phyloP scores from a whole-genome alignment of 78 protist genomes.

The Dictyostelium discoideum region dicty_2.7 NC_007088.5:7772001-7772500 shows the following conservation, averaged over 20 bases:
- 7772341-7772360: slow-evolving; percentile 44
- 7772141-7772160: background rate
- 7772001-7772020: background rate
- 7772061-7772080: background rate
- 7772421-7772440: background rate
- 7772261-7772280: background rate
- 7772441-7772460: background rate
- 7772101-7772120: slow-evolving; percentile 53
- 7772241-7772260: slow-evolving; percentile 22
- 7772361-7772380: slow-evolving; percentile 9
- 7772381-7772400: slow-evolving; percentile 45
- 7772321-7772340: background rate
- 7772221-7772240: background rate
- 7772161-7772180: background rate
- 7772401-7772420: slow-evolving; percentile 17
- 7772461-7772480: background rate
- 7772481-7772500: slow-evolving; percentile 39
- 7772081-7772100: background rate
- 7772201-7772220: background rate
- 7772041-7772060: background rate
- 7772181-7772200: background rate
- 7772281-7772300: too few relatives aligned
- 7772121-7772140: slow-evolving; percentile 5
- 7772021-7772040: background rate
- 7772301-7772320: background rate